Base-by-base conservation (phyloP, 495 filamentous ascomycete species). In the Penicillium diatomitis region DNA sequence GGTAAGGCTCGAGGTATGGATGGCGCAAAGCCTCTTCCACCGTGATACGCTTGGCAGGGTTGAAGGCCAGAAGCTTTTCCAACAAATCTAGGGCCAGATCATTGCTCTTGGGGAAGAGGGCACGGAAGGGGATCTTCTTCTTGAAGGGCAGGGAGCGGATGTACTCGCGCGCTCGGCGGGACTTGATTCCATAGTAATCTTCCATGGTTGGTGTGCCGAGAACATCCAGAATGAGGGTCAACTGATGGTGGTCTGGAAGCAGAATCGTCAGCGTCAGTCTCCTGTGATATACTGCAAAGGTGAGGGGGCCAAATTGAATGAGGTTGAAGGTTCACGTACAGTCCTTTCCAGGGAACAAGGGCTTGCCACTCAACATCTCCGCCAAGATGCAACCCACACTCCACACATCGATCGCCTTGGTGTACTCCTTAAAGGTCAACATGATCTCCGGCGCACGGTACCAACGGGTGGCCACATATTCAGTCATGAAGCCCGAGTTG, bases 391-490 rank as follows among this genome's bases (percentile, higher is more conserved):
- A 99, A 46, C 94, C 94, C 37, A 99, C 94, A 64, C 90, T 96
- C 94, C 94, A 99, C 28, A 99, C 90, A 64, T 99, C 94, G 65
- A 99, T 99, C 32, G 94, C 94, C 75, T 97, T 99, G 50, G 94
- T 99, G 72, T 99, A 97, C 72, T 96, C 92, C 75, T 99, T 96
- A 80, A 99, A 99, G 41, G 91, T 97, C 75, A 99, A 84, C 94
- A 99, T 99, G 68, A 99, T 99, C 70, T 99, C 94, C 42, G 94
- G 94, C 2, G 94, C 92, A 65, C 94, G 86, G 68, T 99, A 99
- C 94, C 94, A 99, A 61, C 94, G 80, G 46, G 94, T 99, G 41
- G 94, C 94, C 47, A 99, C 94, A 64, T 99, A 99, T 87, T 99
- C 94, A 10, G 94, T 99, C 94, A 99, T 99, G 79, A 97, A 99